These are phyloP conservation scores for Plectosphaerella cucumerina DNA, from an alignment of 2,329 filamentous ascomycete species.

Conservation along the genomic window DNA sequence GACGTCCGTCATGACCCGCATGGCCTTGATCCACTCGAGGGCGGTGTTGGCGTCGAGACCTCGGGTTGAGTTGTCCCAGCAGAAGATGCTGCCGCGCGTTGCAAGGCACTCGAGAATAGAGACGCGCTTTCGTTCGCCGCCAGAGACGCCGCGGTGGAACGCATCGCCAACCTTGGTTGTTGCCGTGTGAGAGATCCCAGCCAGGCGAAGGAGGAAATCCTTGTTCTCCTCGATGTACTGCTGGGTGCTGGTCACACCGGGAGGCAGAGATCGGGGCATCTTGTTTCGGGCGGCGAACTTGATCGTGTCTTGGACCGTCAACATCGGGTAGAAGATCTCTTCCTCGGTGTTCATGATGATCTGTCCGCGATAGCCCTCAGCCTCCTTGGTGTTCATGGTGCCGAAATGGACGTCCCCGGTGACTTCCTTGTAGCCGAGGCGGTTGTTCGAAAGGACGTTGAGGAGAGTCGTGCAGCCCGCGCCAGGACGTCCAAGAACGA, in stretches of 20 bases:
- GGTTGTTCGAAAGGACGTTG: slow-evolving; percentile 63
- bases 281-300: slow-evolving; percentile 64
- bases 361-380: slow-evolving; percentile 49
- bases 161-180: slow-evolving; percentile 67
- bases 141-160: slow-evolving; percentile 61
- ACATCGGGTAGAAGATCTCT: slow-evolving; percentile 58
- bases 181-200: slow-evolving; percentile 54
- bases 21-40: slow-evolving; percentile 54
- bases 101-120: slow-evolving; percentile 63
- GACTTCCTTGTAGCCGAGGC: slow-evolving; percentile 54
- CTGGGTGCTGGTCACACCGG: slow-evolving; percentile 34
- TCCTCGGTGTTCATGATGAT: slow-evolving; percentile 71
- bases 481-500: slow-evolving; percentile 65
- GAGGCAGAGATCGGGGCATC: slow-evolving; percentile 43
- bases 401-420: slow-evolving; percentile 56
- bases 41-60: slow-evolving; percentile 64
- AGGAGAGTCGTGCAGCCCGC: slow-evolving; percentile 68
- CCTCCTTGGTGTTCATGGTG: slow-evolving; percentile 41
- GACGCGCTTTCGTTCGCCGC: slow-evolving; percentile 65
- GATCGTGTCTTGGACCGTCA: slow-evolving; percentile 68
- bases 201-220: slow-evolving; percentile 52
- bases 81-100: slow-evolving; percentile 53
- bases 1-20: slow-evolving; percentile 62
- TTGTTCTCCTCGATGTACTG: slow-evolving; percentile 42
- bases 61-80: slow-evolving; percentile 65